Percentiles rank a stretch among this genome's conserved stretches.
phyloP scores from a whole-genome alignment of 2,329 filamentous ascomycete genomes.

The Penicillium italicum region DNA sequence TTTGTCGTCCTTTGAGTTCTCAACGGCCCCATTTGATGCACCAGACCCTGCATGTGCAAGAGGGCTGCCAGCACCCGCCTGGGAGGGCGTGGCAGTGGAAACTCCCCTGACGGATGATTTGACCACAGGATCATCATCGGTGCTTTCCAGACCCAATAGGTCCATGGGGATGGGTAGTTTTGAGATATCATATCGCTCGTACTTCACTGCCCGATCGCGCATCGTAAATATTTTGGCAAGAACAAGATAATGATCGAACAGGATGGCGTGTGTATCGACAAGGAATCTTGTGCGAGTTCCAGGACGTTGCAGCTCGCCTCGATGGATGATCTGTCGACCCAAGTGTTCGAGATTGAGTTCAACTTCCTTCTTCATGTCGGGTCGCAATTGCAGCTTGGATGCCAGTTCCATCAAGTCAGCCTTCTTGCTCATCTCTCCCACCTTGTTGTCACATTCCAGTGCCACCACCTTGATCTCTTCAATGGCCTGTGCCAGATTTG shows the following conservation, averaged over 20 bases:
- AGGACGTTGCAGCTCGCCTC: slow-evolving; percentile 84
- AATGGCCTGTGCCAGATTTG: slow-evolving; percentile 76
- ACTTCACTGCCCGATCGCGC: slow-evolving; percentile 70
- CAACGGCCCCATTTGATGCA: slow-evolving; percentile 56
- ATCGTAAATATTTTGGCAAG: slow-evolving; percentile 73
- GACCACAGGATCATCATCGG: slow-evolving; percentile 84
- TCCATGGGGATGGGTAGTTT: slow-evolving; percentile 97
- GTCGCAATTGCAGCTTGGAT: slow-evolving; percentile 76
- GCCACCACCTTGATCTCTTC: slow-evolving; percentile 89
- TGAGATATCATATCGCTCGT: slow-evolving; percentile 84
- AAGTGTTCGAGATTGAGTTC: slow-evolving; percentile 88
- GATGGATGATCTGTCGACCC: slow-evolving; percentile 82
- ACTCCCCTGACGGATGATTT: slow-evolving; percentile 74
- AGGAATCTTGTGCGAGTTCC: slow-evolving; percentile 86
- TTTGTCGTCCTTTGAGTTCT: slow-evolving; percentile 66
- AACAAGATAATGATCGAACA: slow-evolving; percentile 96
- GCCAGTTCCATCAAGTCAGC: slow-evolving; percentile 82
- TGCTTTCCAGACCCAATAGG: slow-evolving; percentile 83
- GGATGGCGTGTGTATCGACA: slow-evolving; percentile 87
- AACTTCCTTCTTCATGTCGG: slow-evolving; percentile 77
- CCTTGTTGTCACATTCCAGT: slow-evolving; percentile 83
- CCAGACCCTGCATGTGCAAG: slow-evolving; percentile 64
- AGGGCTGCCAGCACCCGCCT: slow-evolving; percentile 45
- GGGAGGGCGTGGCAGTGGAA: slow-evolving; percentile 54
- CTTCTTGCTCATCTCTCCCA: slow-evolving; percentile 88